Base-by-base conservation (phyloP, 2,329 filamentous ascomycete species). In the Diplodia seriata region DNA sequence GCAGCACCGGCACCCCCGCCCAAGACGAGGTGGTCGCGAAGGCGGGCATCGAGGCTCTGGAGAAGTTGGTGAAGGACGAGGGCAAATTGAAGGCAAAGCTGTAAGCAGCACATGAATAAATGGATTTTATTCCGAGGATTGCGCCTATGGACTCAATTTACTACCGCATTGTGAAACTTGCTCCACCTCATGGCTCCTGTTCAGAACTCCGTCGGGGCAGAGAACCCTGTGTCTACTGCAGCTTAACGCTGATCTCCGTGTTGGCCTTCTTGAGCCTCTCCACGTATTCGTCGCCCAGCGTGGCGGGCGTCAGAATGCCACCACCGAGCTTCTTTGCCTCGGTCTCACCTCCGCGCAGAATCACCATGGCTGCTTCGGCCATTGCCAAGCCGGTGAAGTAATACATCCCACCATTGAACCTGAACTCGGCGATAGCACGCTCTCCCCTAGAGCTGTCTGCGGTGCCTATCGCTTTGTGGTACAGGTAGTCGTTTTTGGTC, bases 221-320 rank as follows among this genome's bases (percentile, higher is more conserved):
- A 11, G 9, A 23, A 23, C 7, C 49, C 49, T 6, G 5, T 6
- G 20, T 50, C 20, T 51, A 63, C 47, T 63, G 15, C 15, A 67
- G n/a, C 14, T 33, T 49, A 15, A 67, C 66, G 50, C 63, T 23
- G 29, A 68, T 64, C 50, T 56, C 53, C 15, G 40, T 61, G 50
- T 59, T 59, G 29, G 38, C 50, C 14, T 68, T 63, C 49, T 23
- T 55, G 9, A 68, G 66, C 40, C 66, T 63, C 4, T 92, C 86
- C 69, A 93, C 81, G 73, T 87, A 90, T 11, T 83, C 80, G 71
- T 90, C 87, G 0, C 91, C 91, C 2, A 94, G 80, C 66, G 86
- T 90, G 0, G 91, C 89, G 0, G 91, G 88, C 1, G 91, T 94
- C 70, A 91, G 86, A 29, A 92, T 80, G 2, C 91, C 91, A 20